These are phyloP conservation scores for Papiliotrema flavescens DNA, from an alignment of 1,284 basidiomycete species.

Conservation along the genomic window DNA sequence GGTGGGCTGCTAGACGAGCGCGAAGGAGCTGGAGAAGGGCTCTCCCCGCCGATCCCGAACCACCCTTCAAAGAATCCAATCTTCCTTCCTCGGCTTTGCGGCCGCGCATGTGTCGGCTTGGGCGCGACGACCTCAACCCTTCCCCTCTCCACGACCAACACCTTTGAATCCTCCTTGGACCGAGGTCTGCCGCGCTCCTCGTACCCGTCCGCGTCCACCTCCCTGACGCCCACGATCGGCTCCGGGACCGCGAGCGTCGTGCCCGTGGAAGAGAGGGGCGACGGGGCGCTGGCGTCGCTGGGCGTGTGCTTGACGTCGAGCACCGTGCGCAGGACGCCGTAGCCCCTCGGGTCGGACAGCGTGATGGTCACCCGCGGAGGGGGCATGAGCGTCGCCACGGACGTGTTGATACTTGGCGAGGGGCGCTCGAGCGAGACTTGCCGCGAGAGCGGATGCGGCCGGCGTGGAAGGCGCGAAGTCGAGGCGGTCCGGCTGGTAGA, in stretches of 20 bases:
- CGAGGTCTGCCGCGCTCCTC: slow-evolving; percentile 32
- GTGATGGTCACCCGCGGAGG: slow-evolving; percentile 16
- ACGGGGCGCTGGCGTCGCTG: neutral
- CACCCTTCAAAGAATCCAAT: slow-evolving; percentile 5
- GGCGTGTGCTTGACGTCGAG: slow-evolving; percentile 18
- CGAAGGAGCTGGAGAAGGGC: neutral
- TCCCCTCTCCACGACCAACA: neutral
- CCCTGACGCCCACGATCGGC: slow-evolving; percentile 3
- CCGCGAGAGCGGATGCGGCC: slow-evolving; percentile 5
- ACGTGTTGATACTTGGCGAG: neutral
- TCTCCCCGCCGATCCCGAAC: slow-evolving; percentile 2
- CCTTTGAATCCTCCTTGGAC: slow-evolving; percentile 21
- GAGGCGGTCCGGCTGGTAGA: slow-evolving; percentile 4
- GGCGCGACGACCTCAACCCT: neutral
- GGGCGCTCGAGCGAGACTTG: slow-evolving; percentile 4
- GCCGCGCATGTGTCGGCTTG: neutral
- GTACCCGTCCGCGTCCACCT: neutral
- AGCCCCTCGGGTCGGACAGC: slow-evolving; percentile 30
- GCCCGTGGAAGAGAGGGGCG: neutral
- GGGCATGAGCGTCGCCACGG: neutral
- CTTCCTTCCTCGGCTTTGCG: neutral
- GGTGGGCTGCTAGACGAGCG: slow-evolving; percentile 1
- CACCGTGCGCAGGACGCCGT: slow-evolving; percentile 19
- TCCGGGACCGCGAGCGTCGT: neutral
- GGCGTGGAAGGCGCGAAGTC: slow-evolving; percentile 5